Percentiles rank a stretch among this genome's conserved stretches.
Conservation (phyloP, 305 asterid species). For the Fraxinus dipetala region DNA sequence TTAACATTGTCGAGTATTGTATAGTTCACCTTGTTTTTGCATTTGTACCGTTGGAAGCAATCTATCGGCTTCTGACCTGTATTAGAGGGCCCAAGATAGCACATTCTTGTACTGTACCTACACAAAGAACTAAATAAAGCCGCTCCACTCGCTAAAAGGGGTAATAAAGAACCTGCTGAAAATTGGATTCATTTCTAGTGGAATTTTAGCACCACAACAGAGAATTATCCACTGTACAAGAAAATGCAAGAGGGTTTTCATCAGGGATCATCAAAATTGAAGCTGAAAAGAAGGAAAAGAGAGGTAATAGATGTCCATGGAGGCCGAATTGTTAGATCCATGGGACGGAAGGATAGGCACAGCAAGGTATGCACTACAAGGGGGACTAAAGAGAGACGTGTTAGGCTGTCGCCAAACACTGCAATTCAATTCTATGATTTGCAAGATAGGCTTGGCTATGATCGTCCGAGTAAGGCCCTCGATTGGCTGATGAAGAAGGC, state of each 20-base stretch:
- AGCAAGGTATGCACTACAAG: constrained; percentile 65
- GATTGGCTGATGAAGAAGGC: constrained; percentile 87
- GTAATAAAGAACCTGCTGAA: constrained; percentile 12
- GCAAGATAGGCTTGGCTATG: constrained; percentile 68
- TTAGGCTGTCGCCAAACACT: constrained; percentile 67
- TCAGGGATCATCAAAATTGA: constrained; percentile 20
- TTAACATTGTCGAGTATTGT: background rate
- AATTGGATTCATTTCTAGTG: background rate
- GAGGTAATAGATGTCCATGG: constrained; percentile 31
- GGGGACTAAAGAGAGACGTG: constrained; percentile 60
- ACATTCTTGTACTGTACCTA: background rate
- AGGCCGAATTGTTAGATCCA: constrained; percentile 37
- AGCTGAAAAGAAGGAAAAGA: constrained; percentile 30
- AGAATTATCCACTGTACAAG: background rate
- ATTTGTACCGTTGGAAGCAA: background rate
- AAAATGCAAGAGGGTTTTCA: constrained; percentile 21
- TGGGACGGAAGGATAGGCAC: constrained; percentile 60
- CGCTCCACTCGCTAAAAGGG: constrained; percentile 6
- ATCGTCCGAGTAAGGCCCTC: constrained; percentile 73
- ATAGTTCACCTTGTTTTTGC: background rate
- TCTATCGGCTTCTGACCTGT: constrained; percentile 19
- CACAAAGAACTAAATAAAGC: constrained; percentile 15
- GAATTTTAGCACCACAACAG: background rate
- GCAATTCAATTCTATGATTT: constrained; percentile 79
- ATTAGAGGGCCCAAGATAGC: constrained; percentile 11